Base-by-base conservation (phyloP, 2,329 filamentous ascomycete species). In the Epichloe elymi region DNA sequence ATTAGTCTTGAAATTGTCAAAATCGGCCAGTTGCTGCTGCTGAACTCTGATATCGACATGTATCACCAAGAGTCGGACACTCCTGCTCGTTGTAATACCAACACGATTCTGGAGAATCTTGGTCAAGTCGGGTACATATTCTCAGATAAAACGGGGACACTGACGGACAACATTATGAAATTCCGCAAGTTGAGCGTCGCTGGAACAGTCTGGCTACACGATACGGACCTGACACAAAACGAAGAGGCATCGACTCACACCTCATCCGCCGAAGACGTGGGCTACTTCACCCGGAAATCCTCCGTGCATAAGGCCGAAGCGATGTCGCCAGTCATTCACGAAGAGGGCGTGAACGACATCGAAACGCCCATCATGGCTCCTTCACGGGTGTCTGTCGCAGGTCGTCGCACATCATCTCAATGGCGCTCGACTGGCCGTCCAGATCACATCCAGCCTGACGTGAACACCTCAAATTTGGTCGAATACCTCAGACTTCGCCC, bases 161-260 rank as follows among this genome's bases (percentile, higher is more conserved):
- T 97, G 57, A 97, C 90, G 1, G 89, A 96, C 59, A 97, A 97
- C 58, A 76, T 88, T 11, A 96, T 97, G 91, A 88, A 88, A 55
- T 96, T 96, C 63, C 84, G 90, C 42, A 95, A 94, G 64, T 77
- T 96, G 67, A 95, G 86, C 59, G 82, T 96, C 35, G 89, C 87
- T 3, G 90, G 90, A 6, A 89, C 86, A 0, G 85, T 89, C 1
- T 95, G 90, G 88, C 71, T 93, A 35, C 90, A 95, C 58, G 85
- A 93, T 60, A 74, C 76, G 54, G 88, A 94, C 61, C 67, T 90
- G 14, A 20, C n/a, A 5, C 8, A 26, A 19, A 8, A 17, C 2
- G 70, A 76, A 48, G 64, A 56, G 26, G 49, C 56, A 5, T 5
- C 43, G 12, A 43, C 23, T 8, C 23, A 39, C 19, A 14, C n/a